phyloP scores from a whole-genome alignment of 2,329 filamentous ascomycete genomes.

The Cadophora sp. region DNA sequence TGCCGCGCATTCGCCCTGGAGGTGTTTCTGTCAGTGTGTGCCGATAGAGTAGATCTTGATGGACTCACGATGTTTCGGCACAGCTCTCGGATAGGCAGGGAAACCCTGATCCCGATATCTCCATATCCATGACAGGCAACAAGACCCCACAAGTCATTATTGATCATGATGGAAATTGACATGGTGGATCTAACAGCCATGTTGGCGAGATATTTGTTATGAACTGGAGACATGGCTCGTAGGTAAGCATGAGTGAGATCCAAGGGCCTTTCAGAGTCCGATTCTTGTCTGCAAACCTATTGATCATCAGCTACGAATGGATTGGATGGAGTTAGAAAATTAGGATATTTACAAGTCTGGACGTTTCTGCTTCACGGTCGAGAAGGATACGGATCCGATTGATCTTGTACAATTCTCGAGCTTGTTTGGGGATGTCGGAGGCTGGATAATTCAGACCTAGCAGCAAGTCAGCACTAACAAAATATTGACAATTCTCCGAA shows the following conservation, averaged over 20 bases:
- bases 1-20: slow-evolving; percentile 34
- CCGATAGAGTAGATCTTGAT: neutral
- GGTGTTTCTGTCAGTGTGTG: neutral
- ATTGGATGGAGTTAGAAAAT: neutral
- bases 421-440: slow-evolving; percentile 83
- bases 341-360: slow-evolving; percentile 60
- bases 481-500: neutral
- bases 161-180: slow-evolving; percentile 89
- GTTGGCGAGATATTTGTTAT: slow-evolving; percentile 83
- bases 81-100: slow-evolving; percentile 89
- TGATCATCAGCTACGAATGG: neutral
- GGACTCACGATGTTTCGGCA: slow-evolving; percentile 72
- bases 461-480: neutral
- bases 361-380: slow-evolving; percentile 79
- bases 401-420: slow-evolving; percentile 82
- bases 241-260: slow-evolving; percentile 87
- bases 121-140: slow-evolving; percentile 88
- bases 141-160: slow-evolving; percentile 83
- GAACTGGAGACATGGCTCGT: slow-evolving; percentile 87
- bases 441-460: slow-evolving; percentile 73
- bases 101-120: slow-evolving; percentile 77
- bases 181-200: slow-evolving; percentile 91
- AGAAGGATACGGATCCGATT: slow-evolving; percentile 89
- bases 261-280: slow-evolving; percentile 75
- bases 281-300: slow-evolving; percentile 69